Base-by-base conservation (phyloP, 768 basidiomycete genomes). In the Floccularia luteovirens region DNA sequence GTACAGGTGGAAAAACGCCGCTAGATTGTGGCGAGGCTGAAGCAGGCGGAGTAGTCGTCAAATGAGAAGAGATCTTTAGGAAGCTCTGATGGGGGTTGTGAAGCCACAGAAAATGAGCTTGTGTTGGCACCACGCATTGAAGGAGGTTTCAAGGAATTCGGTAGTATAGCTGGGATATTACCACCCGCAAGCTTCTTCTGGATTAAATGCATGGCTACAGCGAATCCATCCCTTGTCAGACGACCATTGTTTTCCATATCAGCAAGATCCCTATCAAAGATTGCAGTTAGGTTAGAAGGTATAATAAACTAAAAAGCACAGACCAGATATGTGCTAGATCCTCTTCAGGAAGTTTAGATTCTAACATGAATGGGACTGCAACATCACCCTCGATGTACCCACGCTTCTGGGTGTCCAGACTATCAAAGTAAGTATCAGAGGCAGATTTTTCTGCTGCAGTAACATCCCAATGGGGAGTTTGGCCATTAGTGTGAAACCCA, bases 321-420 rank as follows among this genome's bases (percentile, higher is more conserved):
- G 53, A 94, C 94, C 96, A 99, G 36, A 99, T 69, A 50, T 77
- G 82, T 3, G 96, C 96, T n/a, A 99, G 71, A 19, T 75, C 71
- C 20, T 83, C 82, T 44, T 88, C 86, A 1, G 81, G 72, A 33
- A 99, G 63, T 33, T 86, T 81, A 23, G 90, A 93, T 60, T 91
- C 82, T 43, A 94, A 57, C 83, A 99, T 86, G 62, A 98, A 98
- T 2, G 90, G 90, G 3, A 96, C 96, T 5, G 91, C 96, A 24
- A 90, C 79, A 43, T 94, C 90, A 5, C 92, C 92, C 54, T 93
- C 91, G 14, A 98, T 84, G 53, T 70, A 88, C 0, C 91, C 92
- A 43, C 64, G 72, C 48, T 73, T 79, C 46, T 74, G 70, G 12
- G 71, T 58, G 57, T 99, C 96, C 27, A 98, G 70, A n/a, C 65